Evolutionary conservation across 768 basidiomycete genomes (phyloP).

Genomic region (Serendipita indica): DNA sequence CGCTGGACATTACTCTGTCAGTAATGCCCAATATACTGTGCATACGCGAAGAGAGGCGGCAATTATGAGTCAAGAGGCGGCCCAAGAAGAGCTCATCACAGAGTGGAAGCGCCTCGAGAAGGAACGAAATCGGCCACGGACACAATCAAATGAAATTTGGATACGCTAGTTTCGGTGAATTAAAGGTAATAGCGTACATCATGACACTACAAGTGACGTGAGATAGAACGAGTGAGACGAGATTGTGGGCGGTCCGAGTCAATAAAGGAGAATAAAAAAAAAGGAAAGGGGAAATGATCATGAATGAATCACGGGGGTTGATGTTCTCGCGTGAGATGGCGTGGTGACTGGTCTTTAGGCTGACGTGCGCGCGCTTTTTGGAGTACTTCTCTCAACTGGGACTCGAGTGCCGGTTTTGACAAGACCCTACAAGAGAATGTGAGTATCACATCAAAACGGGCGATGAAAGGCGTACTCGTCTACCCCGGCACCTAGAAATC

Average conservation of each 20-base stretch:
- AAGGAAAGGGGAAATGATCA: background rate
- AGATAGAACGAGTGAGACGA: no score
- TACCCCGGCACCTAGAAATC: background rate
- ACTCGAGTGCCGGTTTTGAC: background rate
- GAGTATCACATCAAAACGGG: background rate
- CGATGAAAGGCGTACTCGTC: background rate
- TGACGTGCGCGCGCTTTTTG: background rate
- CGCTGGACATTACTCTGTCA: background rate
- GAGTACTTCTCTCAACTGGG: background rate
- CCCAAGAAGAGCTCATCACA: background rate
- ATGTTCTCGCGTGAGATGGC: background rate
- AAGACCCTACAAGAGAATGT: background rate
- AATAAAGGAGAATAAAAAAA: background rate
- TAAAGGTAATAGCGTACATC: no score
- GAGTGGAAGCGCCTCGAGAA: background rate
- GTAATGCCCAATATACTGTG: background rate
- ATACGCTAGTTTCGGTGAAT: no score
- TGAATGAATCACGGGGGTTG: background rate
- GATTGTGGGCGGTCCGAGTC: background rate
- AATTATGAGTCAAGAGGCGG: background rate
- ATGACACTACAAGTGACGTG: no score
- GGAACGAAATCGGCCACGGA: background rate
- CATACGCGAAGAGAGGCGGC: conserved; percentile 1
- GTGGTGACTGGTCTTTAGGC: background rate
- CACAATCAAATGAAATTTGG: no score